Evolutionary conservation across 1,284 basidiomycete species (phyloP).

Genomic region (Wolfiporia cocos): DNA sequence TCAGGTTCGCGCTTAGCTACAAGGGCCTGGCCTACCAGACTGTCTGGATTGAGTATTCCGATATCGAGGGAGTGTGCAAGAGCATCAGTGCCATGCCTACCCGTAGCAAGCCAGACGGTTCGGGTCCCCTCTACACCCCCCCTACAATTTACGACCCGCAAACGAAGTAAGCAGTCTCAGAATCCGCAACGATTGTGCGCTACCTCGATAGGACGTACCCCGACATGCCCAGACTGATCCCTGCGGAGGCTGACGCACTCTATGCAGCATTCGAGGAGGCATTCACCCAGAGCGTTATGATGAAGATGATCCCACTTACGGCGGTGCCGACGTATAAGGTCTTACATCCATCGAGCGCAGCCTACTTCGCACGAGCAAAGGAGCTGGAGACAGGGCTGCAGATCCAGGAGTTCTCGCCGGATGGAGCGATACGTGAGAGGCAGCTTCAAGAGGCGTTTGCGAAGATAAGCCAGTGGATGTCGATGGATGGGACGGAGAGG

Average conservation of each 20-base stretch:
- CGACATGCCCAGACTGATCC: conserved; percentile 19
- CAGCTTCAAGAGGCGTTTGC: conserved; percentile 12
- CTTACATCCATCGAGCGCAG: conserved; percentile 20
- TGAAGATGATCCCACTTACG: conserved; percentile 8
- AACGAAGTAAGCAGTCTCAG: conserved; percentile 21
- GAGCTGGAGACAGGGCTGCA: conserved; percentile 10
- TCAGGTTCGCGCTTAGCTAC: conserved; percentile 28
- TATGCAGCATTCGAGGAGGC: conserved; percentile 26
- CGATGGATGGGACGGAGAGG: conserved; percentile 9
- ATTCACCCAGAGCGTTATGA: conserved; percentile 6
- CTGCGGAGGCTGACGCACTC: conserved; percentile 20
- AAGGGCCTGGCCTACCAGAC: conserved; percentile 30
- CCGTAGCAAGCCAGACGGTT: conserved; percentile 14
- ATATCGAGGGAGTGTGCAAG: conserved; percentile 25
- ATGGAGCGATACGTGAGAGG: conserved; percentile 10
- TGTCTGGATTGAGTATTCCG: conserved; percentile 31
- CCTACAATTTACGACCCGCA: conserved; percentile 26
- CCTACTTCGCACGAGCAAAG: conserved; percentile 17
- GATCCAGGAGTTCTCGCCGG: conserved; percentile 17
- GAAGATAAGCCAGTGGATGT: conserved; percentile 13
- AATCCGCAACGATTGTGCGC: conserved; percentile 26
- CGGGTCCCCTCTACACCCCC: conserved; percentile 26
- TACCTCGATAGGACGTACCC: conserved; percentile 31
- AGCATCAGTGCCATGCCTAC: conserved; percentile 23
- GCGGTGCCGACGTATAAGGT: conserved; percentile 18